phyloP scores from a whole-genome alignment of 2,329 filamentous ascomycete species.

The Trichophaea hybrida region DNA sequence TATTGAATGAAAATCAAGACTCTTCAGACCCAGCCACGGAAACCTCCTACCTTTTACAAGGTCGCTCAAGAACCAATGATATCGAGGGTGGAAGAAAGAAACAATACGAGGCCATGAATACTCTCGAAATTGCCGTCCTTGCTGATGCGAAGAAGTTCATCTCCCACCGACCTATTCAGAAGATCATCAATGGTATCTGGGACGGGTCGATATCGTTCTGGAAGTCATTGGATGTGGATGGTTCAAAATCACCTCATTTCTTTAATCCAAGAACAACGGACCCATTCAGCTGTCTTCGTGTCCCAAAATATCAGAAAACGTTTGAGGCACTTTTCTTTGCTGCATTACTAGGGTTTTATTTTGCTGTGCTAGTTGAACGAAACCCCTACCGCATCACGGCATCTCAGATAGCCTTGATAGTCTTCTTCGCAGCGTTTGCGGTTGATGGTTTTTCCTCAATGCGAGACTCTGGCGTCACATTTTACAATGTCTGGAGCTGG shows the following conservation, averaged over 20 bases:
- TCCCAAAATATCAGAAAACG: slow-evolving; percentile 70
- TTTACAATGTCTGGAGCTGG: slow-evolving; percentile 75
- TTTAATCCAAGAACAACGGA: slow-evolving; percentile 53
- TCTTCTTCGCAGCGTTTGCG: slow-evolving; percentile 77
- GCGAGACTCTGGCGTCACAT: slow-evolving; percentile 70
- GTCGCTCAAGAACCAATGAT: neutral
- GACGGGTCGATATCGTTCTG: slow-evolving; percentile 76
- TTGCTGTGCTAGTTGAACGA: slow-evolving; percentile 65
- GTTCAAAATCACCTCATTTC: slow-evolving; percentile 59
- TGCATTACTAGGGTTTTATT: slow-evolving; percentile 65
- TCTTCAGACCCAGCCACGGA: neutral
- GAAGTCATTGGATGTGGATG: slow-evolving; percentile 59
- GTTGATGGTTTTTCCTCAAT: slow-evolving; percentile 80
- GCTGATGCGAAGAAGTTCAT: slow-evolving; percentile 73
- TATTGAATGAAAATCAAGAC: neutral
- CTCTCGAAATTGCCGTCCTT: slow-evolving; percentile 71
- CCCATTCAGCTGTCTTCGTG: slow-evolving; percentile 59
- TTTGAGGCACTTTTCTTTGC: slow-evolving; percentile 74
- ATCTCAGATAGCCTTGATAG: slow-evolving; percentile 58
- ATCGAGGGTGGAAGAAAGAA: slow-evolving; percentile 17
- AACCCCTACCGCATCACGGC: slow-evolving; percentile 50
- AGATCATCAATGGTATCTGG: slow-evolving; percentile 60
- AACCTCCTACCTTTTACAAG: neutral
- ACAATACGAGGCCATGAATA: slow-evolving; percentile 45
- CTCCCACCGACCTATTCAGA: slow-evolving; percentile 64